Evolutionary conservation across 495 filamentous ascomycete species (phyloP).

Genomic region (Arthonia radiata): DNA sequence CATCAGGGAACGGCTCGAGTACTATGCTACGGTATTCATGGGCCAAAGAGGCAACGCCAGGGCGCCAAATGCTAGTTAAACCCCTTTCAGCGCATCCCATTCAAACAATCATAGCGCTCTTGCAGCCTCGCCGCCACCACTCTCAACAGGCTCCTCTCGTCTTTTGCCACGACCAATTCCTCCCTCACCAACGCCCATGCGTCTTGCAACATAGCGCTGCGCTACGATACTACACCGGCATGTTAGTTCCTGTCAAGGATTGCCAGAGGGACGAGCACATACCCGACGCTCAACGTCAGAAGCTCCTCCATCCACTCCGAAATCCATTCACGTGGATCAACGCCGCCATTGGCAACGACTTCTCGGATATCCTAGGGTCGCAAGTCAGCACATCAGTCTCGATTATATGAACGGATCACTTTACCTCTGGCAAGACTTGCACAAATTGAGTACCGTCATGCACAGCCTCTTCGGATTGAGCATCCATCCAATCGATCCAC

Average conservation of each 20-base stretch:
- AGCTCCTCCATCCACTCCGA: slow-evolving; percentile 91
- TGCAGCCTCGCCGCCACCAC: slow-evolving; percentile 62
- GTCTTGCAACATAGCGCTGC: slow-evolving; percentile 81
- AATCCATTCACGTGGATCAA: slow-evolving; percentile 91
- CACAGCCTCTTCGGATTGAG: no score
- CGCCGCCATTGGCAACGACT: slow-evolving; percentile 68
- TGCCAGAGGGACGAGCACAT: no score
- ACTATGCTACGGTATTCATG: no score
- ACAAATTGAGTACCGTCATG: no score
- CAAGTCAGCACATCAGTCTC: no score
- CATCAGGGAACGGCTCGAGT: no score
- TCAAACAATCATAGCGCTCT: slow-evolving; percentile 38
- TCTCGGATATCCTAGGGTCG: slow-evolving; percentile 68
- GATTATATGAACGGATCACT: no score
- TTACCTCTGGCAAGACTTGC: no score
- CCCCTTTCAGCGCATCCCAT: no score
- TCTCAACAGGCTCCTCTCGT: slow-evolving; percentile 43
- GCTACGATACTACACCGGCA: slow-evolving; percentile 75
- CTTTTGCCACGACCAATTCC: slow-evolving; percentile 60
- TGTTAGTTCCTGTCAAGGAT: no score
- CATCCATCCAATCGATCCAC: slow-evolving; percentile 87
- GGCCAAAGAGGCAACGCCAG: no score
- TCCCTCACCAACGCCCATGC: slow-evolving; percentile 87
- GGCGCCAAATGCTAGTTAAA: no score
- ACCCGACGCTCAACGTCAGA: slow-evolving; percentile 51